These are phyloP conservation scores for Erythrobasidium hasegawianum DNA, from an alignment of 1,284 basidiomycete genomes.

Conservation along the genomic window DNA sequence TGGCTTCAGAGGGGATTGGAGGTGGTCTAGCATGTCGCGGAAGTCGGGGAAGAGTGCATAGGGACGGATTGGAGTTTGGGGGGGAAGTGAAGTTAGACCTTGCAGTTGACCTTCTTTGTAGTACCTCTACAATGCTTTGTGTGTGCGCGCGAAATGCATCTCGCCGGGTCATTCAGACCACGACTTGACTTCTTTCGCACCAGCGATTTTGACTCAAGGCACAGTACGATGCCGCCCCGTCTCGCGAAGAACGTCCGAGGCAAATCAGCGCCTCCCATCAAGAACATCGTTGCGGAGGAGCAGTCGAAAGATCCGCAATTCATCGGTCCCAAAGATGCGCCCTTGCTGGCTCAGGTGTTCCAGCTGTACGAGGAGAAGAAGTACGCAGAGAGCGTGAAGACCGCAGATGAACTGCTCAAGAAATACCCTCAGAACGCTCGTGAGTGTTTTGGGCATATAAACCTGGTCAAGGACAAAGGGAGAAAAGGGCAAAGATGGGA, in stretches of 20 bases:
- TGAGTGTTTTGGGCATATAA: slow-evolving; percentile 50
- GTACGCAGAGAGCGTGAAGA: slow-evolving; percentile 85
- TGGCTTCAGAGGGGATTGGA: too few species aligned
- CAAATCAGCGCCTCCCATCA: slow-evolving; percentile 33
- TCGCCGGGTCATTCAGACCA: too few species aligned
- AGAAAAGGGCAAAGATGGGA: too few species aligned
- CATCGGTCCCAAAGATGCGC: slow-evolving; percentile 76
- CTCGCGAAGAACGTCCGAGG: slow-evolving; percentile 25
- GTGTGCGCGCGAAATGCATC: too few species aligned
- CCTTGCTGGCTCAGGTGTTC: slow-evolving; percentile 82
- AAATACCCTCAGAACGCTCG: slow-evolving; percentile 95
- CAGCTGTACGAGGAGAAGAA: slow-evolving; percentile 79
- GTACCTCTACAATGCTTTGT: too few species aligned
- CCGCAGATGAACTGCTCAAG: slow-evolving; percentile 89
- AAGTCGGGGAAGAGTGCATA: too few species aligned
- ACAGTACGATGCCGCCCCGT: slow-evolving; percentile 17
- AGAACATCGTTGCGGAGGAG: slow-evolving; percentile 6
- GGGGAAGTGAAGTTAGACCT: too few species aligned
- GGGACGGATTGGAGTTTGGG: too few species aligned
- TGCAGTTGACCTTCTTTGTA: too few species aligned
- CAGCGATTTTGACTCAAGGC: neutral
- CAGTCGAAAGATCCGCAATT: slow-evolving; percentile 37
- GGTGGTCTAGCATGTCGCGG: too few species aligned
- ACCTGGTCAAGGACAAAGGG: slow-evolving; percentile 40
- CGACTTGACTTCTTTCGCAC: too few species aligned